Evolutionary conservation across 805 yeast species (phyloP).

Genomic region (Candida cerambycidarum): DNA sequence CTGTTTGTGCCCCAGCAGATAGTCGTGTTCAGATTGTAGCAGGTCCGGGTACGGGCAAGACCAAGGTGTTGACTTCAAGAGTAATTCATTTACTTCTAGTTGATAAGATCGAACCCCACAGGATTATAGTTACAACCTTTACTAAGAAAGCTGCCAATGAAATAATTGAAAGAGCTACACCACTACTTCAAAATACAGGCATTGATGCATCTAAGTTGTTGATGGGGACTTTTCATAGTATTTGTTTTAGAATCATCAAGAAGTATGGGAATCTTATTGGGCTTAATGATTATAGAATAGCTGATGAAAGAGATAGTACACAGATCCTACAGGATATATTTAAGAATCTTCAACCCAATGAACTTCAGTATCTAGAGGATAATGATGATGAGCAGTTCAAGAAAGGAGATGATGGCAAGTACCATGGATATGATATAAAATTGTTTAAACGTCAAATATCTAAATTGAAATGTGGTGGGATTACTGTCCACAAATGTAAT

Average conservation of each 20-base stretch:
- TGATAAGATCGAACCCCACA: constrained; percentile 54
- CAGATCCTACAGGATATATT: constrained; percentile 47
- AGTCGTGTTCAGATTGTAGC: constrained; percentile 52
- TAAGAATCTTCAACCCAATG: constrained; percentile 20
- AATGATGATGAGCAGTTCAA: constrained; percentile 10
- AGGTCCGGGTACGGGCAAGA: constrained; percentile 73
- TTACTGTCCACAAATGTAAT: constrained; percentile 41
- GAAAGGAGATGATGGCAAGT: constrained; percentile 18
- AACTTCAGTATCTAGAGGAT: constrained; percentile 13
- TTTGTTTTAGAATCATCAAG: constrained; percentile 62
- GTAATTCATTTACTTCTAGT: constrained; percentile 66
- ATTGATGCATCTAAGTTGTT: constrained; percentile 47
- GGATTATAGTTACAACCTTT: constrained; percentile 84
- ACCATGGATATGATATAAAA: constrained; percentile 40
- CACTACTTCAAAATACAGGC: constrained; percentile 31
- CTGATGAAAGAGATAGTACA: constrained; percentile 62
- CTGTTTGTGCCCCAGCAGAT: constrained; percentile 41
- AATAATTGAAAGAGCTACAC: constrained; percentile 61
- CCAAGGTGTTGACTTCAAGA: constrained; percentile 76
- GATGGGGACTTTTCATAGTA: constrained; percentile 89
- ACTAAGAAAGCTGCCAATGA: constrained; percentile 92
- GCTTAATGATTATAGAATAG: constrained; percentile 48
- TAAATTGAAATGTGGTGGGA: constrained; percentile 53
- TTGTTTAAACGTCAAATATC: constrained; percentile 50
- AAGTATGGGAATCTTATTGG: constrained; percentile 55